Evolutionary conservation across 768 basidiomycete genomes (phyloP).

Genomic region (Gelatoporia subvermispora): DNA sequence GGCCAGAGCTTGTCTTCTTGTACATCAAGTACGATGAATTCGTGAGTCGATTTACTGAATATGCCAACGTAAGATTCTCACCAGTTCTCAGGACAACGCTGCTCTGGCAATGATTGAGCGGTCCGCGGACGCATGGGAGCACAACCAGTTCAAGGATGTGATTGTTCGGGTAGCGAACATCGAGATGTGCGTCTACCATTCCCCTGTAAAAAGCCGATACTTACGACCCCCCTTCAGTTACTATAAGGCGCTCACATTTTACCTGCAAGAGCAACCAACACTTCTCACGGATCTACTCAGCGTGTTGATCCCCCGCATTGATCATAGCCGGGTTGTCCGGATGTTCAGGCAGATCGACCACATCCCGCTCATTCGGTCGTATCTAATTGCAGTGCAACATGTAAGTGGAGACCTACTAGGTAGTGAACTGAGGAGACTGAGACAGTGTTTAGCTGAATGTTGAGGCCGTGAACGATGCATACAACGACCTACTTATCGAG

Average conservation of each 20-base stretch:
- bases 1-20: slow-evolving; percentile 97
- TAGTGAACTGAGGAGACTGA: background rate
- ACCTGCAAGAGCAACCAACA: slow-evolving; percentile 89
- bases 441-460: slow-evolving; percentile 68
- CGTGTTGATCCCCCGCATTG: slow-evolving; percentile 89
- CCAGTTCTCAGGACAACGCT: slow-evolving; percentile 90
- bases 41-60: slow-evolving; percentile 41
- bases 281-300: slow-evolving; percentile 90
- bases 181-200: slow-evolving; percentile 66
- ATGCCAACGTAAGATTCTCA: too few relatives aligned
- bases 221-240: slow-evolving; percentile 46
- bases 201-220: background rate
- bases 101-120: slow-evolving; percentile 98
- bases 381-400: slow-evolving; percentile 95
- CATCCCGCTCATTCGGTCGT: slow-evolving; percentile 91
- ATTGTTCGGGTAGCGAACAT: slow-evolving; percentile 95
- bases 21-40: slow-evolving; percentile 99
- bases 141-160: slow-evolving; percentile 99
- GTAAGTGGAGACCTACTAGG: slow-evolving; percentile 38
- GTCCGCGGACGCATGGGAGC: slow-evolving; percentile 98
- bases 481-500: slow-evolving; percentile 96
- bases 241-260: slow-evolving; percentile 93
- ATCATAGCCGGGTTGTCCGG: slow-evolving; percentile 91
- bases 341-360: slow-evolving; percentile 96
- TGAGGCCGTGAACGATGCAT: slow-evolving; percentile 96